Evolutionary conservation across 192 early-diverging fungal species (phyloP), one percentile per base, ranked within the genome.

Genomic region (Gaertneriomyces sp.): DNA sequence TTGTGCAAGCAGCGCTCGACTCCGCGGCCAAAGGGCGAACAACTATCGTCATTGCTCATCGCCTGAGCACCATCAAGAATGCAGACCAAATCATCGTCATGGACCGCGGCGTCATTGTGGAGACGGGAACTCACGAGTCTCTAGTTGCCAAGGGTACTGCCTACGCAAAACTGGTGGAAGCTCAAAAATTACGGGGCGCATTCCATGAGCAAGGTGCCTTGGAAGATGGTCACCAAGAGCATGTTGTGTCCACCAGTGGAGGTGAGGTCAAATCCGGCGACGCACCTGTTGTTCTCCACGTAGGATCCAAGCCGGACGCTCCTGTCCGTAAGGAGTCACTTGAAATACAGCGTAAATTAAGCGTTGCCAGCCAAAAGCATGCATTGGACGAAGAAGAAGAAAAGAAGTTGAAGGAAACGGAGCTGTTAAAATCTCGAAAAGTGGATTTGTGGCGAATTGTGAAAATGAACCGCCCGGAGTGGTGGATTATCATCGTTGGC

Each of bases 41-140:
- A 6, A 94, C 93, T 19, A 89, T 98, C 72, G 88, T 91, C 4
- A 88, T 98, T 74, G 95, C 95, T 5, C 89, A 95, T 73, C 87
- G 95, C 42, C 72, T 98, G 40, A 93, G 90, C 49, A 98, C 95
- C 17, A 89, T 98, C 63, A 79, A 84, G 43, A 87, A 92, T 53
- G 88, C 91, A 17, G 87, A 95, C 73, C 63, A 86, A 40, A 98
- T 98, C 67, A 87, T 92, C 19, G 93, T 95, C 12, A 76, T 79
- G 77, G 81, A 65, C 55, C 82, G 45, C 14, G 77, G 79, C n/a
- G 61, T 53, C 9, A 74, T 81, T 47, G 67, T 80, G 44, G 92
- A 95, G 76, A 69, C 74, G 42, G 96, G 96, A 16, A 88, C 79
- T 17, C 96, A 98, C 74, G 83, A 89, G 39, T 80, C 91, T 69